Evolutionary conservation across 345 rosid genomes (phyloP).

Genomic region (Moricandia arvensis): DNA sequence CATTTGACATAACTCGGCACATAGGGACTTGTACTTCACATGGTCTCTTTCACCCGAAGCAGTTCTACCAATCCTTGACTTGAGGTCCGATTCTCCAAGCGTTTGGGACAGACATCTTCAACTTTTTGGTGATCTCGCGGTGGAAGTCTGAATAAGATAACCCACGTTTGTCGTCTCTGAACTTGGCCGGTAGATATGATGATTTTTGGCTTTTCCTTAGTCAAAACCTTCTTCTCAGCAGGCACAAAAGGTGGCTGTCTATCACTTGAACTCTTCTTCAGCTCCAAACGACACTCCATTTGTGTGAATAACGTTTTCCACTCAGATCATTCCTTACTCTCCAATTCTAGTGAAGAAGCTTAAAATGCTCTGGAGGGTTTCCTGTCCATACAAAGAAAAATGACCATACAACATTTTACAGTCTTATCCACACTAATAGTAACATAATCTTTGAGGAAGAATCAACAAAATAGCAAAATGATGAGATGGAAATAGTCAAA

Average conservation of each 20-base stretch:
- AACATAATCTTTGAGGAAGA: background rate
- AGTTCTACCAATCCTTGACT: slow-evolving; percentile 31
- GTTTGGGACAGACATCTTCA: slow-evolving; percentile 41
- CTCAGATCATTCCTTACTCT: slow-evolving; percentile 17
- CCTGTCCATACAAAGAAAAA: background rate
- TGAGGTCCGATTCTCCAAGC: slow-evolving; percentile 41
- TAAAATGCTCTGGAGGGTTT: background rate
- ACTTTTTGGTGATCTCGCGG: slow-evolving; percentile 44
- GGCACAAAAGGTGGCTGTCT: slow-evolving; percentile 36
- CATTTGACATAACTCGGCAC: slow-evolving; percentile 70
- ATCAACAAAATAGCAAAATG: background rate
- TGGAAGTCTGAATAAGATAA: slow-evolving; percentile 50
- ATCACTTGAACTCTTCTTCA: slow-evolving; percentile 37
- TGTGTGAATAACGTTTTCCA: slow-evolving; percentile 7
- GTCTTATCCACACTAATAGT: slow-evolving; percentile 14
- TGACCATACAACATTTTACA: background rate
- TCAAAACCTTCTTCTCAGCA: slow-evolving; percentile 32
- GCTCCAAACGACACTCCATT: slow-evolving; percentile 47
- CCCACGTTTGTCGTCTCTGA: slow-evolving; percentile 43
- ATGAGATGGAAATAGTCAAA: background rate
- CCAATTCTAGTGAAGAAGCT: background rate
- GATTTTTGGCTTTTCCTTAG: slow-evolving; percentile 32
- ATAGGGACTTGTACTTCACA: slow-evolving; percentile 70
- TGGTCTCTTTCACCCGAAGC: slow-evolving; percentile 32
- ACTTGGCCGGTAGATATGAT: slow-evolving; percentile 42